Evolutionary conservation across 805 yeast genomes (phyloP).

Genomic region (Kodamaea neixiangensis): DNA sequence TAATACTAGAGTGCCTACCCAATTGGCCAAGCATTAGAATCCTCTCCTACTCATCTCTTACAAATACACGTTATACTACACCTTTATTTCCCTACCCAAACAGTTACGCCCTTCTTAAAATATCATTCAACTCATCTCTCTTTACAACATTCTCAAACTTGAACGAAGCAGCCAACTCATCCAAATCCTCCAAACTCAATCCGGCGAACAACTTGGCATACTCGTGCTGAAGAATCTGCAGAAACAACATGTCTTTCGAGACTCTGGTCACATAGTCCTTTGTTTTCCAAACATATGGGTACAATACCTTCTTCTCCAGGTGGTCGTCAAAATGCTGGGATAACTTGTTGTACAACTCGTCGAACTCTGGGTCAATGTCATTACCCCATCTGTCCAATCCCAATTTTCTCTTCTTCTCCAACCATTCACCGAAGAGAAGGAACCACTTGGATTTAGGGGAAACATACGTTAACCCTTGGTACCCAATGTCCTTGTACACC

Average conservation of each 20-base stretch:
- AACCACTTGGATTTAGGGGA: constrained; percentile 46
- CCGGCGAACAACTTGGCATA: constrained; percentile 47
- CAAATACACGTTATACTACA: not conserved
- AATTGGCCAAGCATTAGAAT: too few relatives aligned
- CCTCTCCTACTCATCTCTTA: too few relatives aligned
- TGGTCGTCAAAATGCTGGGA: constrained; percentile 45
- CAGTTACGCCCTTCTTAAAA: constrained; percentile 20
- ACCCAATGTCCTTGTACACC: constrained; percentile 56
- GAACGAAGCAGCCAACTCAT: constrained; percentile 52
- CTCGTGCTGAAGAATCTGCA: constrained; percentile 46
- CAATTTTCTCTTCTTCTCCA: constrained; percentile 43
- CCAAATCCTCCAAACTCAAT: constrained; percentile 46
- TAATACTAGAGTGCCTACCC: too few relatives aligned
- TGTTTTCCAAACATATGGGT: constrained; percentile 43
- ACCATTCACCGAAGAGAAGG: constrained; percentile 42
- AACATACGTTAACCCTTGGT: constrained; percentile 51
- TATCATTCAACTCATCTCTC: constrained; percentile 44
- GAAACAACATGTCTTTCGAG: constrained; percentile 44
- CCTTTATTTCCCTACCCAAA: too few relatives aligned
- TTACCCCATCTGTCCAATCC: constrained; percentile 55
- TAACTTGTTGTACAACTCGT: constrained; percentile 37
- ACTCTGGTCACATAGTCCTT: constrained; percentile 40
- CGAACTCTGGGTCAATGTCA: constrained; percentile 43
- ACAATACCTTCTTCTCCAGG: constrained; percentile 34
- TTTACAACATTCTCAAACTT: constrained; percentile 47